A percentile compares a stretch with the other conserved stretches of the same genome.
Conservation (phyloP, 2,329 filamentous ascomycete species). For the Microcera coccophila region DNA sequence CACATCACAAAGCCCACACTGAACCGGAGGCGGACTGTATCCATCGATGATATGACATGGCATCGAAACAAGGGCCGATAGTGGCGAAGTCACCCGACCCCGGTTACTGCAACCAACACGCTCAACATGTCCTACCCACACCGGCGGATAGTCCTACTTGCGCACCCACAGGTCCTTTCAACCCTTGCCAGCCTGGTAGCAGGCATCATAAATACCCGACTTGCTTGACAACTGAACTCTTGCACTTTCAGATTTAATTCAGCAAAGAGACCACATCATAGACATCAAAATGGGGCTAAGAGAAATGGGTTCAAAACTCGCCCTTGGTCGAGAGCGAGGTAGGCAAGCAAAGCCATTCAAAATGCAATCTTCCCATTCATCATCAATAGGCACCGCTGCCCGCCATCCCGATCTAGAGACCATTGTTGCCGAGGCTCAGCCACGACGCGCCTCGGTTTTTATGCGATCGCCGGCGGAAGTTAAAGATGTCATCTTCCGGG, state of each 20-base stretch:
- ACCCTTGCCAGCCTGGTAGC: neutral
- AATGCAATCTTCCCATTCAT: neutral
- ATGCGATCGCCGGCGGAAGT: slow-evolving; percentile 1
- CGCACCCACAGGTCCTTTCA: neutral
- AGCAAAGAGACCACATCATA: neutral
- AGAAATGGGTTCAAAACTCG: neutral
- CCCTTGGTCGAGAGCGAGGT: neutral
- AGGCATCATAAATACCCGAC: neutral
- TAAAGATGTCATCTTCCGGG: slow-evolving; percentile 1
- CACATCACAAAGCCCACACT: too few relatives aligned
- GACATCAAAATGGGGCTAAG: neutral
- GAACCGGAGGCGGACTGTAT: neutral
- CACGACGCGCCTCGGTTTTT: neutral
- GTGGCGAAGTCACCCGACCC: too few relatives aligned
- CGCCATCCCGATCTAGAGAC: slow-evolving; percentile 1
- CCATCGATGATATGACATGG: neutral
- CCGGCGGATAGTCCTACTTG: neutral
- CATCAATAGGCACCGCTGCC: neutral
- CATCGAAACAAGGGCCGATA: neutral
- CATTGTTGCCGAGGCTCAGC: slow-evolving; percentile 1
- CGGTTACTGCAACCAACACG: too few relatives aligned
- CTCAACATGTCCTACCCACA: neutral
- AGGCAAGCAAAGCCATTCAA: neutral
- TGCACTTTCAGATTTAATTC: neutral
- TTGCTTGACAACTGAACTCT: neutral